Percentiles rank a stretch among this genome's conserved stretches.
phyloP scores from a whole-genome alignment of 805 yeast genomes.

The Kodamaea restingae region DNA sequence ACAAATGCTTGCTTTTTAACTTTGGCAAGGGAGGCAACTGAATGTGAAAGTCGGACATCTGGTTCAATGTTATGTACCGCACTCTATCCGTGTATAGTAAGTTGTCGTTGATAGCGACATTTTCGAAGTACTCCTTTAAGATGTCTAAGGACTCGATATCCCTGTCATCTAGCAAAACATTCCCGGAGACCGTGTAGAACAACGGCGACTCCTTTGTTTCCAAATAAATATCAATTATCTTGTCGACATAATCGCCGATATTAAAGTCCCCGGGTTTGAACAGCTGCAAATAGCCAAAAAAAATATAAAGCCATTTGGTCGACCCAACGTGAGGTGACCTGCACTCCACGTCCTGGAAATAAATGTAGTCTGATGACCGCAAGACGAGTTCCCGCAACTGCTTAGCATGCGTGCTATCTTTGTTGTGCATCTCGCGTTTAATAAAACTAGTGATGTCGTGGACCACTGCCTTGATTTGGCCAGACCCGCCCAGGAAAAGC shows the following conservation, averaged over 20 bases:
- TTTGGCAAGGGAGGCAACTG: conserved; percentile 33
- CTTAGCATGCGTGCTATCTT: conserved; percentile 13
- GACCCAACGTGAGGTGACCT: conserved; percentile 6
- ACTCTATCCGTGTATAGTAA: conserved; percentile 18
- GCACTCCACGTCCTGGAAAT: conserved; percentile 1
- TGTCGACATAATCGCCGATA: conserved; percentile 25
- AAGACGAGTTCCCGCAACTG: conserved; percentile 21
- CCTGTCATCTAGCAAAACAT: conserved; percentile 5
- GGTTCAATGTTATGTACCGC: conserved; percentile 19
- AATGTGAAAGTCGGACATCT: conserved; percentile 22
- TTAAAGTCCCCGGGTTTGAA: conserved; percentile 16
- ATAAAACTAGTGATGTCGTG: conserved; percentile 31
- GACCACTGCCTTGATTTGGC: conserved; percentile 30
- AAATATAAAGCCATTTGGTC: conserved; percentile 22
- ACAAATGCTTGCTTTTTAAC: conserved; percentile 23
- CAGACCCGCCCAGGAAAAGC: conserved; percentile 28
- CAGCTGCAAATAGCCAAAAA: conserved; percentile 26
- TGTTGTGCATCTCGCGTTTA: conserved; percentile 23
- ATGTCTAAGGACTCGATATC: conserved; percentile 16
- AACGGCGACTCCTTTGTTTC: conserved; percentile 14
- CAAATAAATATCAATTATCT: conserved; percentile 30
- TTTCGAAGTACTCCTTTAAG: conserved; percentile 22
- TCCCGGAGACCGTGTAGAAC: conserved; percentile 9
- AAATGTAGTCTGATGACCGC: conserved; percentile 5
- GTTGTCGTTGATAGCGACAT: conserved; percentile 21